Conservation (phyloP, 202 grass and related monocot species). For the Carex arenaria region DNA sequence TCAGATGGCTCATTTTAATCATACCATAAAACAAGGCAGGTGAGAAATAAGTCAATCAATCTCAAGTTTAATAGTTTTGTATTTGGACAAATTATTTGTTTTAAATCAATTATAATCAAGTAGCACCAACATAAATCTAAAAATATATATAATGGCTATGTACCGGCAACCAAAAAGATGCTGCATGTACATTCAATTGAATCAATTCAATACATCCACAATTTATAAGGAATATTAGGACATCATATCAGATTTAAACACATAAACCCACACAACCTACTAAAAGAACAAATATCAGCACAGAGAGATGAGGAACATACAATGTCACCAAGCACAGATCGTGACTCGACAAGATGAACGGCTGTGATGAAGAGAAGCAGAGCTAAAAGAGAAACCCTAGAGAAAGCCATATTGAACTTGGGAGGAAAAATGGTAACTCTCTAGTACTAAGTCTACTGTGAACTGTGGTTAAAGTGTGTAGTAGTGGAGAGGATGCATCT, state of each 20-base stretch:
- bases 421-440: background rate
- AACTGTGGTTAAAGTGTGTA: conserved; percentile 2
- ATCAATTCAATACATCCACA: background rate
- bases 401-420: conserved; percentile 25
- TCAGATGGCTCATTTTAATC: background rate
- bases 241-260: background rate
- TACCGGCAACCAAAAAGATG: background rate
- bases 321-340: background rate
- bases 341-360: conserved; percentile 10
- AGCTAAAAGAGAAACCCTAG: background rate
- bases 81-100: background rate
- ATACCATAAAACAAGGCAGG: background rate
- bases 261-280: background rate
- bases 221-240: background rate
- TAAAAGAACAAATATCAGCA: background rate
- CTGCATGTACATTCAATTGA: background rate
- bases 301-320: background rate
- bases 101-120: background rate
- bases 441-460: background rate
- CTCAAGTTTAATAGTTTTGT: background rate
- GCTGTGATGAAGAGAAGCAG: conserved; percentile 26
- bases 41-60: background rate
- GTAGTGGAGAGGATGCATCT: background rate
- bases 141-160: background rate
- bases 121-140: background rate